phyloP scores from a whole-genome alignment of 306 rosid species.

The Glycine soja region DNA sequence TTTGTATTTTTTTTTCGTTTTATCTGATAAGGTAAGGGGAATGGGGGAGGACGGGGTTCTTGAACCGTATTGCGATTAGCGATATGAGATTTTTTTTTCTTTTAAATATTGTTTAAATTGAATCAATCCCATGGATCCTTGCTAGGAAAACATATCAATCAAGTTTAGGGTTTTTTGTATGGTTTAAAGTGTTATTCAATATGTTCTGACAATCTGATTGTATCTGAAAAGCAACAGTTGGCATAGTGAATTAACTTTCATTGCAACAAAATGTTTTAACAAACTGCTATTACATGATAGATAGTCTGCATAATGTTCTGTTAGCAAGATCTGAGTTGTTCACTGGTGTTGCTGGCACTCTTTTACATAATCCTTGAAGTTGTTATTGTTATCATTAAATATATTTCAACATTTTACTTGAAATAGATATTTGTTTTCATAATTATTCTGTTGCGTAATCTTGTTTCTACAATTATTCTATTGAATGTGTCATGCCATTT shows the following conservation, averaged over 20 bases:
- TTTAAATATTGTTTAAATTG: neutral
- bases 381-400: slow-evolving; percentile 12
- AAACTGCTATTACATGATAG: neutral
- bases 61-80: slow-evolving; percentile 10
- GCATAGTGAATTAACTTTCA: slow-evolving; percentile 6
- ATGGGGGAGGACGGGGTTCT: slow-evolving; percentile 11
- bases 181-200: neutral
- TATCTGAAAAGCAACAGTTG: slow-evolving; percentile 14
- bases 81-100: neutral
- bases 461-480: neutral
- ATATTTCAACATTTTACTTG: slow-evolving; percentile 10
- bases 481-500: neutral
- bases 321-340: neutral
- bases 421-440: neutral
- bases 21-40: neutral
- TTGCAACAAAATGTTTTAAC: neutral
- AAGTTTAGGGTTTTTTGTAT: neutral
- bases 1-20: slow-evolving; percentile 3
- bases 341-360: slow-evolving; percentile 21
- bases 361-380: slow-evolving; percentile 6
- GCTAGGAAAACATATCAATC: slow-evolving; percentile 6
- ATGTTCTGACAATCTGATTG: neutral
- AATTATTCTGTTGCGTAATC: neutral
- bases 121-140: slow-evolving; percentile 39
- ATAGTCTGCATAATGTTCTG: slow-evolving; percentile 6